These are phyloP conservation scores for Phascolomyces articulosus DNA, from an alignment of 371 early-diverging fungal genomes.

Conservation along the genomic window DNA sequence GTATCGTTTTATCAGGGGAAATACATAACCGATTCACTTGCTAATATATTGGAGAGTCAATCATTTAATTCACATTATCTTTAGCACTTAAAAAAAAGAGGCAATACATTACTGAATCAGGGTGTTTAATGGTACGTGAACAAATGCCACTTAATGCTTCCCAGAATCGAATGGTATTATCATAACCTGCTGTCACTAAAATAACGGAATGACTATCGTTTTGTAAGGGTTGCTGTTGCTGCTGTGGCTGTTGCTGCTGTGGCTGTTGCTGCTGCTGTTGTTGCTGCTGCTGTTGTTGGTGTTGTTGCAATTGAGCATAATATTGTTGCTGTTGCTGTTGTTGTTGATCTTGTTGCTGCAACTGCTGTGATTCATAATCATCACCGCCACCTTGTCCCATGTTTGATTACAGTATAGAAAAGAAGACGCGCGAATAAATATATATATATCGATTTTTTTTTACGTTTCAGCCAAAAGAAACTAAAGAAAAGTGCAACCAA, in stretches of 20 bases:
- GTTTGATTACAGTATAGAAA: too few relatives aligned
- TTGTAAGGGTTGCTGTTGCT: slow-evolving; percentile 42
- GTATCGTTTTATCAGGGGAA: slow-evolving; percentile 90
- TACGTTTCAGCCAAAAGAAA: too few relatives aligned
- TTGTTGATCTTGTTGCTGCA: slow-evolving; percentile 5
- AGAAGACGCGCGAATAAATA: too few relatives aligned
- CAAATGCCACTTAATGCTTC: slow-evolving; percentile 95
- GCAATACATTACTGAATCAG: slow-evolving; percentile 78
- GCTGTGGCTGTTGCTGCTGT: slow-evolving; percentile 40
- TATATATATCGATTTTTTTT: too few relatives aligned
- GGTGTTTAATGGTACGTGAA: slow-evolving; percentile 91
- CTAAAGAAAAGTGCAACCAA: too few relatives aligned
- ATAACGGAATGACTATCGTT: slow-evolving; percentile 82
- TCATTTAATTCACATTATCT: too few relatives aligned
- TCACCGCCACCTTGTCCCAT: slow-evolving; percentile 1
- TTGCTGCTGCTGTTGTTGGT: slow-evolving; percentile 11
- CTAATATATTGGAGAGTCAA: too few relatives aligned
- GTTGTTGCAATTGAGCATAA: slow-evolving; percentile 13
- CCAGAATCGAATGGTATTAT: slow-evolving; percentile 97
- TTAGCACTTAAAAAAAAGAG: too few relatives aligned
- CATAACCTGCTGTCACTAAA: slow-evolving; percentile 94
- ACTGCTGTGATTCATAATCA: not conserved
- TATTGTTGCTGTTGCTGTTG: slow-evolving; percentile 15
- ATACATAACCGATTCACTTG: slow-evolving; percentile 95
- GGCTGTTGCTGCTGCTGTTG: slow-evolving; percentile 16